Evolutionary conservation across 306 rosid species (phyloP), one percentile per base, ranked within the genome.

Genomic region (Trifolium fragiferum): DNA sequence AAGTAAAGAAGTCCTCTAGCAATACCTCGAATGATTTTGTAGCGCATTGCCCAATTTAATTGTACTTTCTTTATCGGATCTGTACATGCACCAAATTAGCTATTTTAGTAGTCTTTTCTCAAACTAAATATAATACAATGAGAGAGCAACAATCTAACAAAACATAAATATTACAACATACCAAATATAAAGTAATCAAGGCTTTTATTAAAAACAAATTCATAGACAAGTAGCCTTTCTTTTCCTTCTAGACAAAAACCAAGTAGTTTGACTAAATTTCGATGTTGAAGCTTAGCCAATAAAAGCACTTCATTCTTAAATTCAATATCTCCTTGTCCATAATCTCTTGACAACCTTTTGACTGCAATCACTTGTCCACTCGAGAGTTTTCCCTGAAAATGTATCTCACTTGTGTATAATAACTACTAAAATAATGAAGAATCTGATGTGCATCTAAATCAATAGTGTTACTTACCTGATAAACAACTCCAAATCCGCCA

Each of bases 1-100:
- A 88, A 83, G 10, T 88, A 88, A n/a, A 80, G 51, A 6, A 88
- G 67, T 0, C 81, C 85, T 30, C 74, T 72, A 2, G 81, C 80
- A 65, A 84, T 77, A 3, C 88, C 87, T 15, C 0, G 1, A 4
- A 88, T 82, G 5, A 86, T 84, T 23, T 82, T 65, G 78, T 68
- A 78, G 13, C 84, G 80, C 1, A 0, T 61, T 38, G 35, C 3
- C 90, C 88, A 84, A 72, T 80, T 27, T 37, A 88, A 37, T 30
- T 57, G 41, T 4, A 0, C 5, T 7, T 38, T 70, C 58, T 70
- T 67, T 25, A 8, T 59, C 11, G 81, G 81, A 80, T 83, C 90
- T 85, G 43, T 50, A 20, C 19, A 16, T 10, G 16, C 46, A 63
- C 18, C 43, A 41, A 16, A 4, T 5, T 3, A 23, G 9, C 0